Conservation (phyloP, 768 basidiomycete species). For the Mycena rebaudengoi region DNA sequence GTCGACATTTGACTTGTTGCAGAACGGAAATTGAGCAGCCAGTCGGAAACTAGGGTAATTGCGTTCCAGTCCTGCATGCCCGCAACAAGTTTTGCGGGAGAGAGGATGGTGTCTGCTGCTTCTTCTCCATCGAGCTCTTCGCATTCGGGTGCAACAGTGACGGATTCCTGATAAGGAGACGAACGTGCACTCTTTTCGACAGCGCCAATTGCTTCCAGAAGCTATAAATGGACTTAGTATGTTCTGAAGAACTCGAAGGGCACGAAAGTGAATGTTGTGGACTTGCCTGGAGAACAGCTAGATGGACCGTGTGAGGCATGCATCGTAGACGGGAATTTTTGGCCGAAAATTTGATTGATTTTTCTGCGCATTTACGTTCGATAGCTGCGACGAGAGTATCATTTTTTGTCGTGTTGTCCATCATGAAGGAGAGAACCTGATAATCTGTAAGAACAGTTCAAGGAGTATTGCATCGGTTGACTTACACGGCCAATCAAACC, state of each 20-base stretch:
- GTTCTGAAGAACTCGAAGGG: background rate
- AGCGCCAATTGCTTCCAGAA: conserved; percentile 16
- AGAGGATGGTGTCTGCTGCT: background rate
- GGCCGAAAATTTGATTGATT: conserved; percentile 34
- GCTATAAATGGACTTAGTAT: too few species aligned
- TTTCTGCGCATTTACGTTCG: conserved; percentile 14
- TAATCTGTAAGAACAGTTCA: background rate
- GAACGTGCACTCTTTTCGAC: background rate
- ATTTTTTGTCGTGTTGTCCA: conserved; percentile 48
- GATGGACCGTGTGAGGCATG: conserved; percentile 49
- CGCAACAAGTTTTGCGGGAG: background rate
- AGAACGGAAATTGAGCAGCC: conserved; percentile 15
- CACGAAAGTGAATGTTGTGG: background rate
- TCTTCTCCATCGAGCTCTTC: conserved; percentile 3
- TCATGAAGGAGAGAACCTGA: conserved; percentile 42
- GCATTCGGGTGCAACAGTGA: background rate
- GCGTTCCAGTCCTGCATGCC: conserved; percentile 20
- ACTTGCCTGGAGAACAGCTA: conserved; percentile 45
- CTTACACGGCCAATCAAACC: conserved; percentile 30
- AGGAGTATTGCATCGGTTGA: background rate
- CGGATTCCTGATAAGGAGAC: conserved; percentile 15
- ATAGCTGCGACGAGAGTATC: conserved; percentile 39
- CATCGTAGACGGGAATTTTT: conserved; percentile 37
- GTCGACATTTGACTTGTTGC: conserved; percentile 32
- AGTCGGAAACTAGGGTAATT: conserved; percentile 13